phyloP scores from a whole-genome alignment of 495 filamentous ascomycete species.

The Sphaerosporella brunnea region DNA sequence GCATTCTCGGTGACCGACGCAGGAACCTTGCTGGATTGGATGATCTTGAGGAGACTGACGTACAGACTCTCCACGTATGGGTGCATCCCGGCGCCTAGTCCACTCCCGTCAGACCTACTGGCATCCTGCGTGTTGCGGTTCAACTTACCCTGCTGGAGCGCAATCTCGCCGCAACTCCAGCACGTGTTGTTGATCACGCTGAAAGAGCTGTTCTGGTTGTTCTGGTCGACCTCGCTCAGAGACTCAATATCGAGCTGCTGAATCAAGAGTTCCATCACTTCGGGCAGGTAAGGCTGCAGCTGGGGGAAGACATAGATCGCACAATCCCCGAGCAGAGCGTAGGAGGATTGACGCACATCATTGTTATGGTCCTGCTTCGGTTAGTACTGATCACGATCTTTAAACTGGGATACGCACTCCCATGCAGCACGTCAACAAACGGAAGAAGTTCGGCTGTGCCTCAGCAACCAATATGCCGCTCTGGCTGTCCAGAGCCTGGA shows the following conservation, averaged over 20 bases:
- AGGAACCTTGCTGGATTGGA: constrained; percentile 69
- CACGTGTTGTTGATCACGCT: constrained; percentile 95
- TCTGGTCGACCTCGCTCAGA: constrained; percentile 54
- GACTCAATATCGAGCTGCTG: constrained; percentile 69
- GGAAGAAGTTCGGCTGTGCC: constrained; percentile 70
- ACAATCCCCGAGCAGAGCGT: constrained; percentile 88
- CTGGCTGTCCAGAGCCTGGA: constrained; percentile 73
- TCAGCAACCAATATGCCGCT: constrained; percentile 55
- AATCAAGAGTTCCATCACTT: constrained; percentile 60
- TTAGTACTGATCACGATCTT: too few species aligned
- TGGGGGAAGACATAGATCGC: constrained; percentile 86
- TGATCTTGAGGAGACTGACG: constrained; percentile 53
- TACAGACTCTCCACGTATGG: constrained; percentile 65
- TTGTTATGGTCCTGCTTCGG: constrained; percentile 66
- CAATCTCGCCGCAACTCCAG: constrained; percentile 92
- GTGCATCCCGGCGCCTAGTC: constrained; percentile 35
- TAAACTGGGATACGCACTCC: too few species aligned
- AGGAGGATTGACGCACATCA: constrained; percentile 90
- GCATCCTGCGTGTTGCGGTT: too few species aligned
- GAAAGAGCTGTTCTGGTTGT: constrained; percentile 65
- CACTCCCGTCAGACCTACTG: constrained; percentile 14
- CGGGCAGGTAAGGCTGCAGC: constrained; percentile 52
- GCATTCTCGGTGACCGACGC: constrained; percentile 86
- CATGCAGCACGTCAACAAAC: constrained; percentile 81
- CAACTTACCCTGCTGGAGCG: constrained; percentile 49